Evolutionary conservation across 176 grass and related monocot genomes (phyloP).

Genomic region (Eleusine coracana): DNA sequence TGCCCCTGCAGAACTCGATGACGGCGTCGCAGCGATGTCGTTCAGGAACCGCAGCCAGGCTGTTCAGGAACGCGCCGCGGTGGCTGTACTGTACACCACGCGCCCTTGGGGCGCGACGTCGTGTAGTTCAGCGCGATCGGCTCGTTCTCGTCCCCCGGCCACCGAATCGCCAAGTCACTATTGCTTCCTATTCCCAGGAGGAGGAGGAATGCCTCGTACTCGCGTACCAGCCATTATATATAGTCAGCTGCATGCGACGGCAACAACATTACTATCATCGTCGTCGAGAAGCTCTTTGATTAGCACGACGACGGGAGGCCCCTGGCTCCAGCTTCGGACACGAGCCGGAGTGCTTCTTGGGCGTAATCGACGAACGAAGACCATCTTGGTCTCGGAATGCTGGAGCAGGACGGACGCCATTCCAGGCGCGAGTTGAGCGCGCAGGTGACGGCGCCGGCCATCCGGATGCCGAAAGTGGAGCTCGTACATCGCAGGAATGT

Average conservation of each 20-base stretch:
- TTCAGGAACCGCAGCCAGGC: slow-evolving; percentile 45
- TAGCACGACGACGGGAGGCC: slow-evolving; percentile 41
- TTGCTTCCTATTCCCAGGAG: neutral
- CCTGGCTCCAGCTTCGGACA: slow-evolving; percentile 30
- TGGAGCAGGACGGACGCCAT: slow-evolving; percentile 51
- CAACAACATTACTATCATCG: neutral
- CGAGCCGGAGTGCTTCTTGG: slow-evolving; percentile 44
- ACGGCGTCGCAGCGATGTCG: slow-evolving; percentile 54
- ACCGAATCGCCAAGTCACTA: slow-evolving; percentile 46
- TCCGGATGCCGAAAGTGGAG: slow-evolving; percentile 69
- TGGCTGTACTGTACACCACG: slow-evolving; percentile 69
- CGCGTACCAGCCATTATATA: neutral
- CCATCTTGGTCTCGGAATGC: slow-evolving; percentile 64
- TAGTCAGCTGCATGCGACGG: neutral
- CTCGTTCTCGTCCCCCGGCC: slow-evolving; percentile 62
- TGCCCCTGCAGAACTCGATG: slow-evolving; percentile 59
- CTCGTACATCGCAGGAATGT: slow-evolving; percentile 61
- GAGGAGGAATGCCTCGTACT: slow-evolving; percentile 62
- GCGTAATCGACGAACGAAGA: slow-evolving; percentile 57
- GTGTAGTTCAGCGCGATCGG: slow-evolving; percentile 70
- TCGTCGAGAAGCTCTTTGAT: slow-evolving; percentile 46
- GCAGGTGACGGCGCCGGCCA: slow-evolving; percentile 66
- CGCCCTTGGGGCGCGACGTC: slow-evolving; percentile 68
- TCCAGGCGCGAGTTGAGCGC: slow-evolving; percentile 63
- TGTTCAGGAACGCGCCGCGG: slow-evolving; percentile 59